Percentiles rank a stretch among this genome's conserved stretches.
Conservation (phyloP, 768 basidiomycete species). For the Strobilomyces echinocephalus region DNA sequence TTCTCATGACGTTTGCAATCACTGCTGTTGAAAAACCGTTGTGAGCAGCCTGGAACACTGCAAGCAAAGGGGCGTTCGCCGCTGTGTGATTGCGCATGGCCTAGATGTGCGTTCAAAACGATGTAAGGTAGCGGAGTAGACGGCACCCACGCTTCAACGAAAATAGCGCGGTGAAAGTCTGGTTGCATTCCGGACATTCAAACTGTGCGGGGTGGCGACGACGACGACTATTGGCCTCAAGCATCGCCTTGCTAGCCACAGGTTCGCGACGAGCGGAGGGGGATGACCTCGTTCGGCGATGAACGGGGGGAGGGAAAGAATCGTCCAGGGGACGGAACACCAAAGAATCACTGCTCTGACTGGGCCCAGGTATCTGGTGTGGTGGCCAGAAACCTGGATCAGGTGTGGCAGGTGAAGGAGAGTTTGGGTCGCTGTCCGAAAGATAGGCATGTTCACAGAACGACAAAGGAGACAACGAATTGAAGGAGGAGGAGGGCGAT, state of each 20-base stretch:
- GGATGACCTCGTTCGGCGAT: constrained; percentile 19
- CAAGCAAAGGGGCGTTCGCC: constrained; percentile 26
- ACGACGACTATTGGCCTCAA: constrained; percentile 29
- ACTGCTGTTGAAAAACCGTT: constrained; percentile 30
- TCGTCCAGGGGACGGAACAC: not conserved
- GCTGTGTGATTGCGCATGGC: constrained; percentile 27
- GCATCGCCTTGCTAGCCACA: constrained; percentile 32
- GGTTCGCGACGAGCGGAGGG: constrained; percentile 10
- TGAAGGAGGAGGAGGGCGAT: constrained; percentile 26
- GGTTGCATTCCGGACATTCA: constrained; percentile 14
- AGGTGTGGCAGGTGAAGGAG: constrained; percentile 18
- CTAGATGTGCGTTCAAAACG: constrained; percentile 14
- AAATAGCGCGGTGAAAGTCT: constrained; percentile 29
- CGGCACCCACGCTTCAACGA: constrained; percentile 29
- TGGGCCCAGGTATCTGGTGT: not conserved
- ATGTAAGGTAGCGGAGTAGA: not conserved
- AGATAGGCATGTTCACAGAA: constrained; percentile 3
- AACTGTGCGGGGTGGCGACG: constrained; percentile 26
- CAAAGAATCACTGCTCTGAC: constrained; percentile 11
- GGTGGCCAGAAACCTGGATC: constrained; percentile 7
- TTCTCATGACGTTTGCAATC: constrained; percentile 33
- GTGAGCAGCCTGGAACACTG: constrained; percentile 22
- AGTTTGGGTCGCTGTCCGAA: constrained; percentile 21
- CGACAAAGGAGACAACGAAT: constrained; percentile 23
- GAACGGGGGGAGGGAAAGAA: constrained; percentile 1